Conservation (phyloP, 371 early-diverging fungal genomes). For the Lichtheimia hyalospora region DNA sequence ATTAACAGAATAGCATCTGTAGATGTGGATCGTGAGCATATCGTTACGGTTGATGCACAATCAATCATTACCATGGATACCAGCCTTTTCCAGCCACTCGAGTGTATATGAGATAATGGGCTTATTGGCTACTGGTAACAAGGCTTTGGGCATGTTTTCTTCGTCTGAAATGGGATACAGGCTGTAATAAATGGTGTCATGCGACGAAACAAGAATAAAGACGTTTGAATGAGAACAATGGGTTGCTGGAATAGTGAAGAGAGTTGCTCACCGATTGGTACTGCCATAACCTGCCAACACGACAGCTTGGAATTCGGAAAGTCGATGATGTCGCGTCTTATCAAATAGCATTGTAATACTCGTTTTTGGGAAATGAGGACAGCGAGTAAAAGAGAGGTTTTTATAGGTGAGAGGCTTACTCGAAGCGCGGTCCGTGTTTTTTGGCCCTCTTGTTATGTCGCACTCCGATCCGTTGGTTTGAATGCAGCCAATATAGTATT, state of each 20-base stretch:
- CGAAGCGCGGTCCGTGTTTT: too few relatives aligned
- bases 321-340: constrained; percentile 42
- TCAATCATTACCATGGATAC: constrained; percentile 69
- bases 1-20: constrained; percentile 83
- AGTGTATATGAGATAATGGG: constrained; percentile 91
- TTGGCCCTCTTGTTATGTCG: too few relatives aligned
- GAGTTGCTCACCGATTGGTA: constrained; percentile 54
- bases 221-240: too few relatives aligned
- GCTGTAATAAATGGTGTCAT: constrained; percentile 30
- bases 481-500: too few relatives aligned
- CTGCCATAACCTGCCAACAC: constrained; percentile 78
- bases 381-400: too few relatives aligned
- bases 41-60: background rate
- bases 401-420: too few relatives aligned
- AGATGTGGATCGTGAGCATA: background rate
- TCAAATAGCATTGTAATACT: constrained; percentile 36
- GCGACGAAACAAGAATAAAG: too few relatives aligned
- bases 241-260: too few relatives aligned
- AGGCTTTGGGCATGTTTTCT: constrained; percentile 84
- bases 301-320: constrained; percentile 75
- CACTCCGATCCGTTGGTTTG: too few relatives aligned
- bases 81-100: constrained; percentile 90
- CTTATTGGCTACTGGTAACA: constrained; percentile 90
- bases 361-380: too few relatives aligned
- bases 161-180: constrained; percentile 84